These are phyloP conservation scores for Fraxinus dipetala DNA, from an alignment of 305 asterid species.

Conservation along the genomic window DNA sequence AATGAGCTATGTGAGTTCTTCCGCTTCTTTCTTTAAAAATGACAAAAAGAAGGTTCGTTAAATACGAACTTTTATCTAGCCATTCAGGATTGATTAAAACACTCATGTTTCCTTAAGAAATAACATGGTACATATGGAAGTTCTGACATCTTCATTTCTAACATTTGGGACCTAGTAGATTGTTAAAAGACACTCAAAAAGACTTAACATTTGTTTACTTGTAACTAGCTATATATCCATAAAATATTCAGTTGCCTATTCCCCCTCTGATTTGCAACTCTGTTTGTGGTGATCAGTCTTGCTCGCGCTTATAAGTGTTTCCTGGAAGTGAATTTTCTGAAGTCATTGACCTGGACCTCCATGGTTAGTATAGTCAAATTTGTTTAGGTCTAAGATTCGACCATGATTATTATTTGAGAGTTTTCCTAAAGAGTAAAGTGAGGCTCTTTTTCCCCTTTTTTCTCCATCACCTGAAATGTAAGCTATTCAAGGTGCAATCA, in stretches of 20 bases:
- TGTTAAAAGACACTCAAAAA: background rate
- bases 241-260: constrained; percentile 1
- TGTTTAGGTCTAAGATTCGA: background rate
- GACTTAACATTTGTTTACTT: background rate
- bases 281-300: background rate
- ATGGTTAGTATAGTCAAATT: background rate
- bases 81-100: background rate
- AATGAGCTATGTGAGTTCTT: constrained; percentile 78
- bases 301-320: background rate
- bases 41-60: background rate
- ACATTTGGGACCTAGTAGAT: background rate
- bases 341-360: background rate
- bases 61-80: background rate
- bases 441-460: background rate
- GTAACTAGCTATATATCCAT: constrained; percentile 5
- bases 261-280: background rate
- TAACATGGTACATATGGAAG: background rate
- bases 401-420: background rate
- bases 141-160: background rate
- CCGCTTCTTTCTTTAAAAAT: constrained; percentile 6
- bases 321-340: background rate
- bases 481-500: background rate
- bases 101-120: background rate
- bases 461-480: background rate
- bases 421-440: background rate